These are phyloP conservation scores for Rhododendron vialii DNA, from an alignment of 148 eudicot species.

Conservation along the genomic window DNA sequence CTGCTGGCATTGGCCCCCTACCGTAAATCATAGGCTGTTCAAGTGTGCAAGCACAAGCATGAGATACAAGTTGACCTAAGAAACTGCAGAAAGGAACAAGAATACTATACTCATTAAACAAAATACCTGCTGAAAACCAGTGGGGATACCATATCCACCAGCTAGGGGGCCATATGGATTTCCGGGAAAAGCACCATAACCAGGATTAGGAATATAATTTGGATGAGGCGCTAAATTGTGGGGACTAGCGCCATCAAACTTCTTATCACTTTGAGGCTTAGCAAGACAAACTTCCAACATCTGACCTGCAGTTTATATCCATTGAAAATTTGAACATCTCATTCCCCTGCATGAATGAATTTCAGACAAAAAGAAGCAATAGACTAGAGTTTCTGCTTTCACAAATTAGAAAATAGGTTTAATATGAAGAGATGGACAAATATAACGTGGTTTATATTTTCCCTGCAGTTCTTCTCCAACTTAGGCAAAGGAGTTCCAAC, in stretches of 20 bases:
- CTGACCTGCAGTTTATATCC: conserved; percentile 56
- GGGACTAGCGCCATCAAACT: conserved; percentile 51
- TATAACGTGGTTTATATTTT: not conserved
- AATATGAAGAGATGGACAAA: not conserved
- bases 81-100: not conserved
- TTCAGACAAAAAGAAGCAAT: not conserved
- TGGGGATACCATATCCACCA: conserved; percentile 64
- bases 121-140: conserved; percentile 41
- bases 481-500: not conserved
- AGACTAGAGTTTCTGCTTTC: not conserved
- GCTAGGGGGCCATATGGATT: conserved; percentile 64
- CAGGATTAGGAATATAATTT: conserved; percentile 59
- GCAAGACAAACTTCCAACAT: conserved; percentile 74
- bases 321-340: conserved; percentile 1
- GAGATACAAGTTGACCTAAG: not conserved
- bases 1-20: conserved; percentile 91
- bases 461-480: not conserved
- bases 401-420: not conserved
- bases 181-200: conserved; percentile 60
- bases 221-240: conserved; percentile 43
- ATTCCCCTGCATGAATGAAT: not conserved
- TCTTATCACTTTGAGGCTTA: conserved; percentile 53
- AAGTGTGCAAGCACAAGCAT: not conserved
- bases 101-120: not conserved
- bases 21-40: conserved; percentile 92